These are phyloP conservation scores for Rosa persica DNA, from an alignment of 306 rosid species.

Conservation along the genomic window DNA sequence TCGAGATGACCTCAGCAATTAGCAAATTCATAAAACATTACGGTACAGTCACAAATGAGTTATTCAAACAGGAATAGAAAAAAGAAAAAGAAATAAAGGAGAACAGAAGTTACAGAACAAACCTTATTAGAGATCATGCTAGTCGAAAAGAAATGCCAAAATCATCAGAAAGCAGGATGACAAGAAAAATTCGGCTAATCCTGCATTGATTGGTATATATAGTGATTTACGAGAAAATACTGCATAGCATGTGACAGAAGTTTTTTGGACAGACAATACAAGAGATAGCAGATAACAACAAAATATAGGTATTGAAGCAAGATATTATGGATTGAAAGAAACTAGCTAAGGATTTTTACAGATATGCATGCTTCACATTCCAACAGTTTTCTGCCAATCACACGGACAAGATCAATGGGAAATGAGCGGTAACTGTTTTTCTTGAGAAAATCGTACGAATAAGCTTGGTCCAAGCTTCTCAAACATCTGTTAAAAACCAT, in stretches of 20 bases:
- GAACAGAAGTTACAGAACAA: not conserved
- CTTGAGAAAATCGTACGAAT: constrained; percentile 93
- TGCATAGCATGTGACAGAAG: not conserved
- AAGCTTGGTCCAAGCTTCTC: constrained; percentile 99
- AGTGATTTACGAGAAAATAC: not conserved
- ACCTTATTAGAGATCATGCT: constrained; percentile 82
- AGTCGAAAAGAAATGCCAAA: constrained; percentile 43
- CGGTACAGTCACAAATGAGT: not conserved
- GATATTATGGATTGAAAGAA: not conserved
- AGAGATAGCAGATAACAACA: not conserved
- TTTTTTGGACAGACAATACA: not conserved
- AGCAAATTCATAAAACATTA: not conserved
- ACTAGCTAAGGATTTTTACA: constrained; percentile 77
- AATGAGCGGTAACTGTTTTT: constrained; percentile 99
- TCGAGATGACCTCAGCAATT: constrained; percentile 60
- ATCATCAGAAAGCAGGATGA: constrained; percentile 6
- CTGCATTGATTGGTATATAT: not conserved
- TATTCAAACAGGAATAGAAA: not conserved
- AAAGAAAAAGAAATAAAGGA: not conserved
- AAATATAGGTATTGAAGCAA: constrained; percentile 11
- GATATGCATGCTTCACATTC: constrained; percentile 97
- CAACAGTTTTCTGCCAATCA: constrained; percentile 99
- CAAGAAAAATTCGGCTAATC: not conserved
- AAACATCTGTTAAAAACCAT: constrained; percentile 98
- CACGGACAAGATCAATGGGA: constrained; percentile 99